Evolutionary conservation across 768 basidiomycete species (phyloP).

Genomic region (Termitomyces sp.): DNA sequence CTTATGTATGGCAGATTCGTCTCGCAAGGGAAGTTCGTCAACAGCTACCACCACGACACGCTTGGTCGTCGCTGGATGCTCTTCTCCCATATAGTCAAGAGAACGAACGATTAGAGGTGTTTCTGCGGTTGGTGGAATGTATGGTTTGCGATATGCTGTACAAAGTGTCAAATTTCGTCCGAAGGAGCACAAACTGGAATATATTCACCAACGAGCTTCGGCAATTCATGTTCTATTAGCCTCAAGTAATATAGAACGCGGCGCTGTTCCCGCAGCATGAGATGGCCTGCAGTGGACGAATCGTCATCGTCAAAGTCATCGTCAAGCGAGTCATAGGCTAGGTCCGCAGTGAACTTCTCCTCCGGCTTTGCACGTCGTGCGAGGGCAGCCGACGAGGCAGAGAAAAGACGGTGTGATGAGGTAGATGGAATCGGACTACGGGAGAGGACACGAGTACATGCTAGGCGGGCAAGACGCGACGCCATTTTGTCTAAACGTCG

Average conservation of each 20-base stretch:
- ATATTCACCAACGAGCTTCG: constrained; percentile 62
- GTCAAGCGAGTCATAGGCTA: constrained; percentile 38
- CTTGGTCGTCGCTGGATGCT: constrained; percentile 67
- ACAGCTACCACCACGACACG: constrained; percentile 73
- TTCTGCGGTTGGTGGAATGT: constrained; percentile 54
- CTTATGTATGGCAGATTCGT: constrained; percentile 68
- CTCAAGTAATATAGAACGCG: constrained; percentile 73
- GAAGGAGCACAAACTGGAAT: not conserved
- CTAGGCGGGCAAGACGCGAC: constrained; percentile 13
- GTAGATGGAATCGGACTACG: constrained; percentile 1
- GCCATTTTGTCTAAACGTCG: constrained; percentile 10
- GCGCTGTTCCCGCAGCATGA: constrained; percentile 68
- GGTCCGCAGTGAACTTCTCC: constrained; percentile 33
- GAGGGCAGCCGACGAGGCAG: constrained; percentile 20
- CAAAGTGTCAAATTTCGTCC: constrained; percentile 3
- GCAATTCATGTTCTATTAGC: constrained; percentile 85
- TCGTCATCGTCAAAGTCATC: constrained; percentile 52
- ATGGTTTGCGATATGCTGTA: constrained; percentile 77
- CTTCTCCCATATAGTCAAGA: constrained; percentile 71
- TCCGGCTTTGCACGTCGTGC: constrained; percentile 32
- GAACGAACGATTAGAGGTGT: constrained; percentile 68
- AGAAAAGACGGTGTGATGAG: constrained; percentile 16
- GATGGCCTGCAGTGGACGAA: constrained; percentile 63
- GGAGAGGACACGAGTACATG: not conserved
- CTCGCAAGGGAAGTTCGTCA: constrained; percentile 59